Conservation (phyloP, 2,329 filamentous ascomycete genomes). For the Colletotrichum sp. region DNA sequence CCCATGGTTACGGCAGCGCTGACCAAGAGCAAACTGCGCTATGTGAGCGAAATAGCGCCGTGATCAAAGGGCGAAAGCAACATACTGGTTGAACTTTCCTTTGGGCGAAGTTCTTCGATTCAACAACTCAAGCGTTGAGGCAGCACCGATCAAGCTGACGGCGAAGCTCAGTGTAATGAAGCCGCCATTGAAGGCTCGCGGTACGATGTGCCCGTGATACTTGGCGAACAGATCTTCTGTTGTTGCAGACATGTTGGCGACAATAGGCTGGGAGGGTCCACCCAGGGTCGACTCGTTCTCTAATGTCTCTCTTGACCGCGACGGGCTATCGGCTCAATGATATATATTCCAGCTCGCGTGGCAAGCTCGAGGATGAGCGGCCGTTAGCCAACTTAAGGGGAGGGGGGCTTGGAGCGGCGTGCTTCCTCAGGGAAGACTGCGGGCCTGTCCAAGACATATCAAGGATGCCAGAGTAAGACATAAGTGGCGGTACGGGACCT, state of each 20-base stretch:
- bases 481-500: slow-evolving; percentile 2
- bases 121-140: slow-evolving; percentile 82
- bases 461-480: slow-evolving; percentile 17
- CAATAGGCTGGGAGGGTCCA: background rate
- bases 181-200: slow-evolving; percentile 57
- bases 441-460: slow-evolving; percentile 11
- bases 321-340: background rate
- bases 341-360: slow-evolving; percentile 12
- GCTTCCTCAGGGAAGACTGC: background rate
- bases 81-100: slow-evolving; percentile 73
- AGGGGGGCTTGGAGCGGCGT: background rate
- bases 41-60: background rate
- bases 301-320: slow-evolving; percentile 7
- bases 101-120: slow-evolving; percentile 75
- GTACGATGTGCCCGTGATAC: slow-evolving; percentile 52
- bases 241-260: slow-evolving; percentile 11
- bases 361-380: background rate
- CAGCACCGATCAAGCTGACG: slow-evolving; percentile 78
- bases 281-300: background rate
- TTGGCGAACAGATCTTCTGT: slow-evolving; percentile 36
- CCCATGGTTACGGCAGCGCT: slow-evolving; percentile 75
- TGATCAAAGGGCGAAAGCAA: background rate
- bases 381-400: background rate
- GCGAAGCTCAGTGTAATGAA: slow-evolving; percentile 77
- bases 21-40: slow-evolving; percentile 62